A percentile compares a stretch with the other conserved stretches of the same genome.
phyloP scores from a whole-genome alignment of 106 monocot genomes.

The Alisma plantagoaquatica region DNA sequence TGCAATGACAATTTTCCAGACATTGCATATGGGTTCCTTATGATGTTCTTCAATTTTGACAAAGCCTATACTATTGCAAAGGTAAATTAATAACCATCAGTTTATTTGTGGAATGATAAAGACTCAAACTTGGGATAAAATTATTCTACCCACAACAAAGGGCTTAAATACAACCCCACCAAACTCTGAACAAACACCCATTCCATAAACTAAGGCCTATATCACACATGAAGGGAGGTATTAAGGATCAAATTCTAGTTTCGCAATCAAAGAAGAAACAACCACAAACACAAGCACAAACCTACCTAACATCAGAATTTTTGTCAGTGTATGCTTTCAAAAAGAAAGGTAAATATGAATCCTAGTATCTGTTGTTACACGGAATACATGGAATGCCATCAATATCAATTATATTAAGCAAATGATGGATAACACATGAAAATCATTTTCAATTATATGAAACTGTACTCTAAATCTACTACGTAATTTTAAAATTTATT shows the following conservation, averaged over 20 bases:
- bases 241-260: neutral
- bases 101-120: neutral
- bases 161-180: conserved; percentile 80
- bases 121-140: neutral
- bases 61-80: conserved; percentile 57
- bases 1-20: conserved; percentile 84
- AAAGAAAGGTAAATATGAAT: conserved; percentile 78
- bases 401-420: neutral
- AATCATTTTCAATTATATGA: too few species aligned
- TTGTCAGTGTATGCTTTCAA: conserved; percentile 87
- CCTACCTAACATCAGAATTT: conserved; percentile 84
- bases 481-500: too few species aligned
- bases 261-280: too few species aligned
- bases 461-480: too few species aligned
- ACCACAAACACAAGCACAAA: conserved; percentile 1
- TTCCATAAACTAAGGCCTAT: conserved; percentile 94
- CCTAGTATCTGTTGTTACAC: conserved; percentile 77
- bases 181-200: conserved; percentile 96
- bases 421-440: too few species aligned
- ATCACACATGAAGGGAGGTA: conserved; percentile 2
- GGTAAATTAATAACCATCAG: neutral
- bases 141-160: conserved; percentile 66
- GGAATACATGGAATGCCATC: neutral
- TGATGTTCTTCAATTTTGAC: conserved; percentile 64
- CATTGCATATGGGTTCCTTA: conserved; percentile 69